These are phyloP conservation scores for Lentinula lateritia DNA, from an alignment of 768 basidiomycete species.

Conservation along the genomic window DNA sequence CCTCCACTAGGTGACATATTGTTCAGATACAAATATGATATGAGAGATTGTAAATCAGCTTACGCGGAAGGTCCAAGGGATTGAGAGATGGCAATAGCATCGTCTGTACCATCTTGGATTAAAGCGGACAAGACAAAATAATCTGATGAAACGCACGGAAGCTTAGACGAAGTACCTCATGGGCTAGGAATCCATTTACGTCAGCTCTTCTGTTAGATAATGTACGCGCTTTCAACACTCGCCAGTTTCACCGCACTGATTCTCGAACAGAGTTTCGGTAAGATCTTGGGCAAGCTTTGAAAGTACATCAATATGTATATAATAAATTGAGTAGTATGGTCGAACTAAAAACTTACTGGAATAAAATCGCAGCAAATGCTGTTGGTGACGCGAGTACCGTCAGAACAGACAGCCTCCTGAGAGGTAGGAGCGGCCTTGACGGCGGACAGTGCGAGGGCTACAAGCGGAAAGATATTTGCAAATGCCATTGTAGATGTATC, in stretches of 20 bases:
- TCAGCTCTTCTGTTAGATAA: neutral
- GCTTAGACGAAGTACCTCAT: slow-evolving; percentile 21
- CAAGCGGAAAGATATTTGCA: neutral
- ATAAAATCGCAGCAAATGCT: slow-evolving; percentile 3
- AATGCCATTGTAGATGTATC: slow-evolving; percentile 12
- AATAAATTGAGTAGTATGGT: neutral
- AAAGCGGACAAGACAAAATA: slow-evolving; percentile 9
- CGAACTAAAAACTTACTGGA: neutral
- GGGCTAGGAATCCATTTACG: slow-evolving; percentile 15
- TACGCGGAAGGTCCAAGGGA: slow-evolving; percentile 1
- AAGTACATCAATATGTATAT: neutral
- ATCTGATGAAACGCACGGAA: slow-evolving; percentile 13
- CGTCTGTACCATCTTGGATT: slow-evolving; percentile 14
- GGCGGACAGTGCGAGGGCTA: neutral
- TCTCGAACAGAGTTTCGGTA: slow-evolving; percentile 27
- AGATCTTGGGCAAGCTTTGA: slow-evolving; percentile 16
- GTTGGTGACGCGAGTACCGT: neutral
- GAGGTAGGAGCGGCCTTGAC: neutral
- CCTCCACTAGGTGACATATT: slow-evolving; percentile 15
- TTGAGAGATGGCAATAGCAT: slow-evolving; percentile 13
- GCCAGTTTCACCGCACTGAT: slow-evolving; percentile 24
- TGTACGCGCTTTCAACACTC: neutral
- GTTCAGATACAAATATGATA: neutral
- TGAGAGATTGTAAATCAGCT: neutral
- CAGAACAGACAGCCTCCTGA: neutral